Evolutionary conservation across 2,329 filamentous ascomycete species (phyloP).

Genomic region (Aspergillus sp.): DNA sequence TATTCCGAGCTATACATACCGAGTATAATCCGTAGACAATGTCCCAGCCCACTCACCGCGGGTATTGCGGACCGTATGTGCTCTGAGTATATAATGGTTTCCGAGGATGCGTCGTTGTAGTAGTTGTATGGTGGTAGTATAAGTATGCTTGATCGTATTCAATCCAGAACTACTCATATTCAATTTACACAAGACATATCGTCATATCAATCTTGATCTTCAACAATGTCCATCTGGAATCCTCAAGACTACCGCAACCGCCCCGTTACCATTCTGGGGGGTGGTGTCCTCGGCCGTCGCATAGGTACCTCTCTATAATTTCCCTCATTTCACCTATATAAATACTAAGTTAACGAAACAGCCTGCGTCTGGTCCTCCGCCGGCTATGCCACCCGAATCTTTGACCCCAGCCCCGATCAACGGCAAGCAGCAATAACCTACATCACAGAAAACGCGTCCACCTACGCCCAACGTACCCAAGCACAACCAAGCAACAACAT

Average conservation of each 20-base stretch:
- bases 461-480: constrained; percentile 23
- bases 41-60: too few species aligned
- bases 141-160: too few species aligned
- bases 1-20: too few species aligned
- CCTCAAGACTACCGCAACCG: constrained; percentile 25
- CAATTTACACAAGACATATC: background rate
- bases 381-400: constrained; percentile 23
- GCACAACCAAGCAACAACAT: constrained; percentile 22
- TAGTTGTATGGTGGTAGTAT: too few species aligned
- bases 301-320: constrained; percentile 16
- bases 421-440: constrained; percentile 14
- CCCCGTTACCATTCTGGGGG: constrained; percentile 37
- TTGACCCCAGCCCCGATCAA: constrained; percentile 27
- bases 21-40: too few species aligned
- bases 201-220: background rate
- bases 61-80: too few species aligned
- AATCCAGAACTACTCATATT: too few species aligned
- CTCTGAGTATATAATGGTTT: too few species aligned
- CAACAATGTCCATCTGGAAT: background rate
- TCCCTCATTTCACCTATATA: background rate
- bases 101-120: too few species aligned
- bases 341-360: constrained; percentile 1
- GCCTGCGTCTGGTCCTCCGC: constrained; percentile 29
- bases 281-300: constrained; percentile 36
- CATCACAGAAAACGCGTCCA: constrained; percentile 24